Evolutionary conservation across 768 basidiomycete genomes (phyloP).

Genomic region (Amylocystis lapponica): DNA sequence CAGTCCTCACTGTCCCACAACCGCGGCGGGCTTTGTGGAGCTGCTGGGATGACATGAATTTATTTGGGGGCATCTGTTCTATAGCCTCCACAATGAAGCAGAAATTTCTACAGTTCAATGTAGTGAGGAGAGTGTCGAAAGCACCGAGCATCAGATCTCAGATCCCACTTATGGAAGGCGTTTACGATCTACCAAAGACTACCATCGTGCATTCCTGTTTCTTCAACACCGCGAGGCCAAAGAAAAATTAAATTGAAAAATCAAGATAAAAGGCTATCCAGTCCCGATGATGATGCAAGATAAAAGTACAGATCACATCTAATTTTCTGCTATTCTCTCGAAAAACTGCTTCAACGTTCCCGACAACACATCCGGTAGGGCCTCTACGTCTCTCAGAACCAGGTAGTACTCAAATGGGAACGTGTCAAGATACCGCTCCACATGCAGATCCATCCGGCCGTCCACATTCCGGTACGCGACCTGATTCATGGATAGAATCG

Average conservation of each 20-base stretch:
- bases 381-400: constrained; percentile 85
- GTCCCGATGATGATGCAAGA: background rate
- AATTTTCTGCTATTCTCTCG: constrained; percentile 73
- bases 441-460: constrained; percentile 80
- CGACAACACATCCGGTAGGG: constrained; percentile 84
- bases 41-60: too few relatives aligned
- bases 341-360: constrained; percentile 91
- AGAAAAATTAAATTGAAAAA: background rate
- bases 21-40: too few relatives aligned
- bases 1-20: too few relatives aligned
- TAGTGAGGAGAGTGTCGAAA: too few relatives aligned
- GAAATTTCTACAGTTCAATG: too few relatives aligned
- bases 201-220: too few relatives aligned
- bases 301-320: constrained; percentile 12
- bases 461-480: constrained; percentile 79
- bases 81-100: too few relatives aligned
- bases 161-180: too few relatives aligned
- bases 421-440: constrained; percentile 87
- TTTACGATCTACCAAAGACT: too few relatives aligned
- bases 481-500: constrained; percentile 91
- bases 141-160: too few relatives aligned
- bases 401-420: constrained; percentile 99
- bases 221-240: too few relatives aligned
- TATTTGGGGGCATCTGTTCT: too few relatives aligned
- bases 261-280: background rate